A percentile compares a stretch with the other conserved stretches of the same genome.
phyloP scores from a whole-genome alignment of 306 rosid species.

The Leucaena leucocephala region DNA sequence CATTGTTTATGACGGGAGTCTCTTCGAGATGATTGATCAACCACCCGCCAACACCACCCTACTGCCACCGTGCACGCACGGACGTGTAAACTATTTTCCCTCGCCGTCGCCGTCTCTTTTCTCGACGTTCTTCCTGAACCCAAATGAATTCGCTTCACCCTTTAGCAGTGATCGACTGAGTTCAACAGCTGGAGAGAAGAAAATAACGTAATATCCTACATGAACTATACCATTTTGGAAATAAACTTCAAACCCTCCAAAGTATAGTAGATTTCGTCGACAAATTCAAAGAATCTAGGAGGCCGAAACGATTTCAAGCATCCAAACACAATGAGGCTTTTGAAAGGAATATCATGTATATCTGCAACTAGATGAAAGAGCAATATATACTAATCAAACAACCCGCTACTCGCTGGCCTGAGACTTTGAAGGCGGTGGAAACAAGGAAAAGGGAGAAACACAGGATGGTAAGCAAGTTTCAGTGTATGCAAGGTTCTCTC shows the following conservation, averaged over 20 bases:
- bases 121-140: conserved; percentile 29
- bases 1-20: conserved; percentile 53
- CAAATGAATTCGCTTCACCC: neutral
- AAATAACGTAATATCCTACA: neutral
- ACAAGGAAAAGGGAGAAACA: neutral
- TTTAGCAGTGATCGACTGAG: conserved; percentile 25
- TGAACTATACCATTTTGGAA: neutral
- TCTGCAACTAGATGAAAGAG: conserved; percentile 19
- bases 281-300: neutral
- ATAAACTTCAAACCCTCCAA: neutral
- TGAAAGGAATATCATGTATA: neutral
- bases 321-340: neutral
- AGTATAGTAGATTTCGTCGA: neutral
- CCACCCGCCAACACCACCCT: conserved; percentile 42
- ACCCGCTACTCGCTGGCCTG: neutral
- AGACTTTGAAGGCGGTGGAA: conserved; percentile 36
- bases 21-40: conserved; percentile 27
- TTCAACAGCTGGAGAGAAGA: neutral
- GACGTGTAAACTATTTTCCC: conserved; percentile 42
- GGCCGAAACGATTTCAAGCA: neutral
- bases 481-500: neutral
- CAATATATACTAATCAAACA: neutral
- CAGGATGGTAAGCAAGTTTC: neutral
- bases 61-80: conserved; percentile 33
- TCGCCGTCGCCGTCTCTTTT: conserved; percentile 14